These are phyloP conservation scores for Ceratocystis ficicola DNA, from an alignment of 2,329 filamentous ascomycete species.

Conservation along the genomic window DNA sequence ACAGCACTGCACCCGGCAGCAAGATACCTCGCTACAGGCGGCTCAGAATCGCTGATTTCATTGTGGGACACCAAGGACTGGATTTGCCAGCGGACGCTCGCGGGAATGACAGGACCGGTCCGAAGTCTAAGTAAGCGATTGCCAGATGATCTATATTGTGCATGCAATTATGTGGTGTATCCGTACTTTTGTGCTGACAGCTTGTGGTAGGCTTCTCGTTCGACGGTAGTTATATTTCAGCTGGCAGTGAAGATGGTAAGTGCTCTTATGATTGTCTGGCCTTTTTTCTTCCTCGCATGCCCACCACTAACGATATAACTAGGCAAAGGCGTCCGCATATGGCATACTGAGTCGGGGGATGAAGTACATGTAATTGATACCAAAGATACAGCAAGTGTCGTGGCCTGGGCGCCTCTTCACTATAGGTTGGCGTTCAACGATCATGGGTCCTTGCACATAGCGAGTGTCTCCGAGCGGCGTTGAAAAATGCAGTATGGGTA, in stretches of 20 bases:
- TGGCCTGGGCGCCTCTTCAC: slow-evolving; percentile 63
- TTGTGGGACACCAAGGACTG: slow-evolving; percentile 69
- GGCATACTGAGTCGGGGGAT: slow-evolving; percentile 62
- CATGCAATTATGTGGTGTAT: neutral
- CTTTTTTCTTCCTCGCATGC: neutral
- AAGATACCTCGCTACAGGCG: slow-evolving; percentile 60
- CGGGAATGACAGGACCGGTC: slow-evolving; percentile 56
- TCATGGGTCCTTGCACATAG: slow-evolving; percentile 53
- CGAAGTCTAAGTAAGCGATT: slow-evolving; percentile 49
- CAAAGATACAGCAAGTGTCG: slow-evolving; percentile 48
- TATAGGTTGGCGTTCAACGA: slow-evolving; percentile 67
- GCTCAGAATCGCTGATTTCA: slow-evolving; percentile 61
- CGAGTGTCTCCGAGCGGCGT: slow-evolving; percentile 28
- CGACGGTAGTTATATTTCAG: slow-evolving; percentile 62
- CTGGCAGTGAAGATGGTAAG: slow-evolving; percentile 59
- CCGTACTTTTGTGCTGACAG: neutral
- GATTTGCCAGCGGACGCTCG: slow-evolving; percentile 61
- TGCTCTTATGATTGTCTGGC: neutral
- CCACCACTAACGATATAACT: slow-evolving; percentile 3
- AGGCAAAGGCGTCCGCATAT: slow-evolving; percentile 45
- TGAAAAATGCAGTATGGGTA: neutral
- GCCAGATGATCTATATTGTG: neutral
- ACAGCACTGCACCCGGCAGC: slow-evolving; percentile 59
- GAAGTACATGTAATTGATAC: slow-evolving; percentile 61
- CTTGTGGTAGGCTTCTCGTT: slow-evolving; percentile 54